These are phyloP conservation scores for Venturia pyrina DNA, from an alignment of 2,329 filamentous ascomycete genomes.

Conservation along the genomic window DNA sequence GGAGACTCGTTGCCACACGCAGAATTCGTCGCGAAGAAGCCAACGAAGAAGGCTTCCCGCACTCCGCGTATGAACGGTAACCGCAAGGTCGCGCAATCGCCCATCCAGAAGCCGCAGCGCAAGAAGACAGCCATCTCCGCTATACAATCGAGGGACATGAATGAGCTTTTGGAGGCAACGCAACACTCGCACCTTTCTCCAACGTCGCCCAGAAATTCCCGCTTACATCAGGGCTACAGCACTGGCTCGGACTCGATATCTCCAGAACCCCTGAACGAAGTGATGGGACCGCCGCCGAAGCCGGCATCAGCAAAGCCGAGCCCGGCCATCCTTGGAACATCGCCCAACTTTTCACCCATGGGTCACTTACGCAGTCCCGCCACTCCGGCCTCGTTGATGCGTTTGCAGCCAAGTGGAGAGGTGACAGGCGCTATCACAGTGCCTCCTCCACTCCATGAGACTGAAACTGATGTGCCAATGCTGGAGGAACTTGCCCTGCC, in stretches of 20 bases:
- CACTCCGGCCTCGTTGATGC: constrained; percentile 81
- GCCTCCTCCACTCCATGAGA: background rate
- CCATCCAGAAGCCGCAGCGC: constrained; percentile 53
- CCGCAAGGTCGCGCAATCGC: constrained; percentile 55
- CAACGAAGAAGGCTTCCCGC: constrained; percentile 39
- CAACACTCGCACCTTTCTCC: constrained; percentile 12
- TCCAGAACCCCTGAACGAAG: constrained; percentile 37
- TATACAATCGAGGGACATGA: constrained; percentile 36
- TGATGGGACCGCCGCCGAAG: constrained; percentile 52
- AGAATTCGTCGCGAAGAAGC: constrained; percentile 23
- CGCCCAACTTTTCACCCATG: constrained; percentile 14
- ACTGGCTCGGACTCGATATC: constrained; percentile 33
- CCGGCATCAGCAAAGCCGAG: constrained; percentile 56
- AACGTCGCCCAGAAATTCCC: constrained; percentile 5
- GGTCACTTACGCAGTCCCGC: constrained; percentile 43
- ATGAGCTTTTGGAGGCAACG: constrained; percentile 28
- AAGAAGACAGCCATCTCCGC: constrained; percentile 36
- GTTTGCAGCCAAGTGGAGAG: constrained; percentile 21
- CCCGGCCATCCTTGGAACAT: constrained; percentile 49
- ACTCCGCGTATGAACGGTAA: constrained; percentile 35
- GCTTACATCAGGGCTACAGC: background rate
- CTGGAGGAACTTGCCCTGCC: constrained; percentile 61
- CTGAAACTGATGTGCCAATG: constrained; percentile 18
- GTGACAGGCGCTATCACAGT: background rate
- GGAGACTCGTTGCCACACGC: constrained; percentile 14